Conservation (phyloP, 768 basidiomycete genomes). For the Mrakia blollopis region DNA sequence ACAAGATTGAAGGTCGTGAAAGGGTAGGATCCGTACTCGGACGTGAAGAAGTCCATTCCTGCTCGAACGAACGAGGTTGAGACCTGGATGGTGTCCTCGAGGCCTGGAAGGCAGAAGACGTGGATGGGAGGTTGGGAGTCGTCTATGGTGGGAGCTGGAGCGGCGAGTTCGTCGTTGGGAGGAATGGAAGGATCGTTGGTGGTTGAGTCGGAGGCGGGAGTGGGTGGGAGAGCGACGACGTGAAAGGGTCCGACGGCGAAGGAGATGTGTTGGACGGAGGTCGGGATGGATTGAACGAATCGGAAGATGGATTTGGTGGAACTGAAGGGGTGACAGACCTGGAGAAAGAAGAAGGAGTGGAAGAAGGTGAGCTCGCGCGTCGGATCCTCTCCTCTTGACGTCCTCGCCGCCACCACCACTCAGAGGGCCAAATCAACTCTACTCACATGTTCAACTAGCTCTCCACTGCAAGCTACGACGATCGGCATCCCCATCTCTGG, state of each 20-base stretch:
- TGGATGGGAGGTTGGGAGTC: conserved; percentile 55
- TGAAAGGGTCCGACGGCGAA: conserved; percentile 96
- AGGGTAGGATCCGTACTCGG: conserved; percentile 92
- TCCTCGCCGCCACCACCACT: background rate
- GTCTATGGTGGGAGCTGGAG: conserved; percentile 34
- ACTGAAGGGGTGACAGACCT: conserved; percentile 91
- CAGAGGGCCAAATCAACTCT: background rate
- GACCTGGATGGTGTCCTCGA: conserved; percentile 63
- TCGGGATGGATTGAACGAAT: conserved; percentile 76
- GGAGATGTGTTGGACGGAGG: conserved; percentile 92
- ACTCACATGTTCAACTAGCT: conserved; percentile 82
- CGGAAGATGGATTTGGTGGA: conserved; percentile 92
- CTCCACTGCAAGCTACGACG: conserved; percentile 87
- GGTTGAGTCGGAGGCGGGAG: conserved; percentile 48
- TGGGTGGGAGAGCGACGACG: conserved; percentile 50
- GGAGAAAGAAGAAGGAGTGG: background rate
- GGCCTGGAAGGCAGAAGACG: conserved; percentile 87
- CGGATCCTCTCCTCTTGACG: background rate
- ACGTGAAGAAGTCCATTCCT: conserved; percentile 86
- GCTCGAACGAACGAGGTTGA: conserved; percentile 73
- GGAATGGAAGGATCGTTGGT: background rate
- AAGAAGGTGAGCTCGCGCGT: background rate
- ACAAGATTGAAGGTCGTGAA: conserved; percentile 87
- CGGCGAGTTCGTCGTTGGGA: conserved; percentile 41
- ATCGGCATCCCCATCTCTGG: conserved; percentile 59